Percentiles rank a stretch among this genome's conserved stretches.
phyloP scores from a whole-genome alignment of 2,329 filamentous ascomycete species.

The Ceratocystis cacaofunesta region DNA sequence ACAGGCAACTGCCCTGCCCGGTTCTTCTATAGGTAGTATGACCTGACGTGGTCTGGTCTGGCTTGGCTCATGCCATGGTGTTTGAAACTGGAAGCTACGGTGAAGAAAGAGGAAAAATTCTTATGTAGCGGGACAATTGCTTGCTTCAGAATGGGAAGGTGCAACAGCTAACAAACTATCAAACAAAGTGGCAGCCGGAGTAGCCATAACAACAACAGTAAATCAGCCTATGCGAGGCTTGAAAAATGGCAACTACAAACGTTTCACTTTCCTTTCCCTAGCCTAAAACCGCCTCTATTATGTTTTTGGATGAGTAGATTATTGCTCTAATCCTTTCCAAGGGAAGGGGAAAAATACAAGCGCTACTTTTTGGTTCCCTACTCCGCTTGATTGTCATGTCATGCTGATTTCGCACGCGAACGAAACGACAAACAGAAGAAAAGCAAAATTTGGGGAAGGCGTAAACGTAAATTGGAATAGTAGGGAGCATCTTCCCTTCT shows the following conservation, averaged over 20 bases:
- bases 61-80: no score
- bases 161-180: not conserved
- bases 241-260: not conserved
- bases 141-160: slow-evolving; percentile 3
- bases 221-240: not conserved
- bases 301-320: not conserved
- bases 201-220: not conserved
- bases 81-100: not conserved
- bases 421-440: not conserved
- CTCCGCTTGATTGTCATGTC: not conserved
- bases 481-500: no score
- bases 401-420: not conserved
- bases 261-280: not conserved
- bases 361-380: not conserved
- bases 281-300: no score
- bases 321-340: not conserved
- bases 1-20: not conserved
- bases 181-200: not conserved
- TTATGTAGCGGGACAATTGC: not conserved
- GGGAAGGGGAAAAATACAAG: not conserved
- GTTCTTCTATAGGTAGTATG: no score
- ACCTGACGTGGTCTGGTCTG: no score
- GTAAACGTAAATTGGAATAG: not conserved
- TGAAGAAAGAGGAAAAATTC: not conserved
- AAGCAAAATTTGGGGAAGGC: not conserved